Conservation (phyloP, 257 asterid species). For the Lavandula angustifolia region DNA sequence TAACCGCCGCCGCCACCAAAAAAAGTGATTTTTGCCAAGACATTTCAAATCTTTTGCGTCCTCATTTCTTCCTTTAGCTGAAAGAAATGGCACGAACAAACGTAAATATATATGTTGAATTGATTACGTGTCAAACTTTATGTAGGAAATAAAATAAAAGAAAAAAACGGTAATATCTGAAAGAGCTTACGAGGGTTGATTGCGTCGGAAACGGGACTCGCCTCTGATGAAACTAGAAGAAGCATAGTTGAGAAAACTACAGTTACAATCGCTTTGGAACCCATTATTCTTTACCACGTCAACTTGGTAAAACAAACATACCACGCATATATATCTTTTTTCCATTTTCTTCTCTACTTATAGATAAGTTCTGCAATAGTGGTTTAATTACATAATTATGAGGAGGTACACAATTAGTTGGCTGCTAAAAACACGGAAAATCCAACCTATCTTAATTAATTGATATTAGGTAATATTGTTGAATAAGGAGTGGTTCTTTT, state of each 20-base stretch:
- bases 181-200: conserved; percentile 7
- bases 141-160: no score
- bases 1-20: background rate
- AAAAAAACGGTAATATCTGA: no score
- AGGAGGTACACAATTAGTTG: background rate
- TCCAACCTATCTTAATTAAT: background rate
- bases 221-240: background rate
- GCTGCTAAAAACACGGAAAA: background rate
- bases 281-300: background rate
- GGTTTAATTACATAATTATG: background rate
- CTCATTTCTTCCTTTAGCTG: background rate
- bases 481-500: background rate
- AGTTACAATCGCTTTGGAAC: background rate
- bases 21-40: no score
- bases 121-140: background rate
- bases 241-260: background rate
- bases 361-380: background rate
- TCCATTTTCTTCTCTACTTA: background rate
- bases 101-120: background rate
- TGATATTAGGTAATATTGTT: background rate
- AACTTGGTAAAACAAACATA: background rate
- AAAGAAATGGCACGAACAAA: background rate
- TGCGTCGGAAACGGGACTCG: background rate
- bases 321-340: background rate
- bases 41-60: background rate